These are phyloP conservation scores for Tetrahymena malaccensis DNA, from an alignment of 73 alveolate genomes.

Conservation along the genomic window DNA sequence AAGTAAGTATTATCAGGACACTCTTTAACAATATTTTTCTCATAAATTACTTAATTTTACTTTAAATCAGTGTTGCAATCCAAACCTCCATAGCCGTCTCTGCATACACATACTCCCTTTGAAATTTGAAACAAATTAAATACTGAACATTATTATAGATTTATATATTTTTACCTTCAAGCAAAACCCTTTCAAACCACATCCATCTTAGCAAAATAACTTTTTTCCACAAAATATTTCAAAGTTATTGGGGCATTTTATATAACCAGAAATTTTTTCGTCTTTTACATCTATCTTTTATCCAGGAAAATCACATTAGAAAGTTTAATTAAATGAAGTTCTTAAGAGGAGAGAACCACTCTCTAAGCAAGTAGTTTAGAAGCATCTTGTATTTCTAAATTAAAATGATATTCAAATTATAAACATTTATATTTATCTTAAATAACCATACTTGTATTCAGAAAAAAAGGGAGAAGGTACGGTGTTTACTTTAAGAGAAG, in stretches of 20 bases:
- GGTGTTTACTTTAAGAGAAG: neutral
- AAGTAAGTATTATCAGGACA: neutral
- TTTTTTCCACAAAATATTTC: neutral
- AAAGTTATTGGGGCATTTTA: neutral
- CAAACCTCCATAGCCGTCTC: neutral
- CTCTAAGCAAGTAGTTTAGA: neutral
- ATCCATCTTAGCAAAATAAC: neutral
- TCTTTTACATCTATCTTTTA: neutral
- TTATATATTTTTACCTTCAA: neutral
- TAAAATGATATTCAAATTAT: too few relatives aligned
- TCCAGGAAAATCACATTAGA: neutral
- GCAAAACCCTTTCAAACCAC: neutral
- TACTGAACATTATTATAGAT: neutral
- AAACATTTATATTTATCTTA: too few relatives aligned
- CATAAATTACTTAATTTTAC: too few relatives aligned
- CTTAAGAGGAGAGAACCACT: neutral
- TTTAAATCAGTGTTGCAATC: neutral
- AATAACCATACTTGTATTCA: neutral
- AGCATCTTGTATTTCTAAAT: neutral
- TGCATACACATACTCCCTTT: neutral
- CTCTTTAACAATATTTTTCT: too few relatives aligned
- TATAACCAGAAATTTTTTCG: neutral
- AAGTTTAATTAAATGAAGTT: neutral
- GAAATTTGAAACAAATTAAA: too few relatives aligned
- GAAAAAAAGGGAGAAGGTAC: neutral